Base-by-base conservation (phyloP, 1,139 yeast species). In the Kurtzmaniella quercitrusa region DNA sequence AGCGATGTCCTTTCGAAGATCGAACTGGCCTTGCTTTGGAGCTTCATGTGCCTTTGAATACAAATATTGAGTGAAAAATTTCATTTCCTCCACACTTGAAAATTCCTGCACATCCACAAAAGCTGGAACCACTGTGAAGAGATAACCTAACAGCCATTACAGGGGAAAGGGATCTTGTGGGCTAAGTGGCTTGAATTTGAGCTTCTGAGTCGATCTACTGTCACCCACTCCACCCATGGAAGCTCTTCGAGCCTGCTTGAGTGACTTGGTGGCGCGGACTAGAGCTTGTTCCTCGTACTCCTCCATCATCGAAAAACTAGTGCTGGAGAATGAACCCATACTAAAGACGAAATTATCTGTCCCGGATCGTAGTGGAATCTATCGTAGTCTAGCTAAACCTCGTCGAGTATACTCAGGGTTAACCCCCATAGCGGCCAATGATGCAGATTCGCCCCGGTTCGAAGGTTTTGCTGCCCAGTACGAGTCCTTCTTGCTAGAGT, bases 1-100 rank as follows among this genome's bases (percentile, higher is more conserved):
- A 84, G 82, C 1, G 94, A 82, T 0, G 95, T 85, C 56, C 90
- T 77, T 59, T 85, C 87, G 42, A 89, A 75, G 16, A 90, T 87
- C 46, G 79, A 77, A 36, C 81, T 73, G 24, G 95, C 94, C 50
- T 76, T 72, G 17, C 75, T 74, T 57, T 84, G 89, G 46, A 82
- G 70, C 70, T 79, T 83, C 93, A 85, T 85, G n/a, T n/a, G n/a
- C n/a, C n/a, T n/a, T n/a, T n/a, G n/a, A n/a, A n/a, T n/a, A n/a
- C 11, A 11, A 23, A 23, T 7, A 23, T 23, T 23, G 12, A 27
- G 31, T 27, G 31, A 27, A 27, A 27, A 27, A 27, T 27, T 27
- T 27, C 31, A 3, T 7, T 21, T 27, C 31, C 31, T 27, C 31
- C 31, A n/a, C 31, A 27, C 14, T 27, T 27, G 14, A 27, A 27